Base-by-base conservation (phyloP, 768 basidiomycete species). In the Xerocomus spinulosus region DNA sequence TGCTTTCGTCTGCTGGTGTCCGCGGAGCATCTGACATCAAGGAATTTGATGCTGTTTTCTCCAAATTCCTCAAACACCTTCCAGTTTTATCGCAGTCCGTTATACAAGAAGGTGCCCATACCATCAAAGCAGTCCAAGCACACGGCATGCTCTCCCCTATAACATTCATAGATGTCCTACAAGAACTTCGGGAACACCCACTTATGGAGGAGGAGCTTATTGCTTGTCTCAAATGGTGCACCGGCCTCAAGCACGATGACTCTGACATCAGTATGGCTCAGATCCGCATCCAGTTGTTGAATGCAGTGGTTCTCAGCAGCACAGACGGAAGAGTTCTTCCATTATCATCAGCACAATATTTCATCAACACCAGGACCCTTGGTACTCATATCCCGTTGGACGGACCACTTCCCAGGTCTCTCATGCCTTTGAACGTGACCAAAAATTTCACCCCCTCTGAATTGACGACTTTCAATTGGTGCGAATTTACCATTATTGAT, bases 171-270 rank as follows among this genome's bases (percentile, higher is more conserved):
- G 96, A 98, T 63, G 86, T 98, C 14, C 69, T 97, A 34, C 70
- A 74, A 32, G 89, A 95, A 61, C 73, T 99, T 14, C 77, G 78
- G 12, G 66, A 74, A 5, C 73, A 87, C 14, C 85, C 92, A 4
- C 73, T 99, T 21, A 62, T 65, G 4, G 79, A 88, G 59, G 68
- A 72, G 5, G 90, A 97, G 59, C 83, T 87, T 68, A 62, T 85
- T n/a, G 82, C 81, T 3, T 92, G 88, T 65, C 70, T 97, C 52
- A 80, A 80, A 48, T 98, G 96, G 95, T 93, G 93, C 88, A 72
- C 77, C 24, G 50, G 56, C 17, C 61, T 79, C 14, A 70, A 67
- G 46, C 68, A 60, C 57, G 69, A 70, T 21, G 62, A 60, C 32
- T 64, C 56, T 30, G 54, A 61, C 13, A 42, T 68, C 13, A 66